Evolutionary conservation across 768 basidiomycete genomes (phyloP).

Genomic region (Mycena amicta): DNA sequence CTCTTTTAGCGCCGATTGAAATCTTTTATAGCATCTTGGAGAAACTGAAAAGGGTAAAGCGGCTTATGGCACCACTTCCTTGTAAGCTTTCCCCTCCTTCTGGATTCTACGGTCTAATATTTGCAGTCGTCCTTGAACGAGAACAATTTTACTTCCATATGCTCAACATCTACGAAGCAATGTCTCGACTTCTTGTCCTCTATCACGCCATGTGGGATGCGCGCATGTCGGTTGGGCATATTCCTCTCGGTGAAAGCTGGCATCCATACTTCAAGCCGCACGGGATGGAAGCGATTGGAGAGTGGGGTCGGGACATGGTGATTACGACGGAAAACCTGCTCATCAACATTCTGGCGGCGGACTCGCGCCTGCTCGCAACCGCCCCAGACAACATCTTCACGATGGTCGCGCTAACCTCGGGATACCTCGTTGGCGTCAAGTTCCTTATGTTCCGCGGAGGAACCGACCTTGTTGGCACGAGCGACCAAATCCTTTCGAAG

Average conservation of each 20-base stretch:
- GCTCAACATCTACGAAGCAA: constrained; percentile 37
- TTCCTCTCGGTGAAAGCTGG: constrained; percentile 17
- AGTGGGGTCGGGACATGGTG: constrained; percentile 43
- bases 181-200: constrained; percentile 37
- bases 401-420: constrained; percentile 43
- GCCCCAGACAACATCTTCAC: constrained; percentile 43
- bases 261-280: constrained; percentile 33
- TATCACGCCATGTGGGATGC: constrained; percentile 33
- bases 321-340: constrained; percentile 37
- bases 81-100: constrained; percentile 4
- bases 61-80: constrained; percentile 19
- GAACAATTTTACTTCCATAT: constrained; percentile 43
- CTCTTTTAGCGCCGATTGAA: not conserved
- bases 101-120: constrained; percentile 20
- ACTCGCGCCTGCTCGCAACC: constrained; percentile 34
- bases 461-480: constrained; percentile 33
- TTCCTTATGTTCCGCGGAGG: constrained; percentile 35
- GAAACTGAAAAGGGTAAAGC: constrained; percentile 15
- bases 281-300: constrained; percentile 35
- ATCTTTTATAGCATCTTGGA: constrained; percentile 8
- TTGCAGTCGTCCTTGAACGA: constrained; percentile 39
- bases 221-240: constrained; percentile 17
- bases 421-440: constrained; percentile 39
- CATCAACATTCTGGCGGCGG: constrained; percentile 30
- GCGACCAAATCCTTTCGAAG: constrained; percentile 33